These are phyloP conservation scores for Trifolium repens DNA, from an alignment of 306 rosid genomes.

Conservation along the genomic window DNA sequence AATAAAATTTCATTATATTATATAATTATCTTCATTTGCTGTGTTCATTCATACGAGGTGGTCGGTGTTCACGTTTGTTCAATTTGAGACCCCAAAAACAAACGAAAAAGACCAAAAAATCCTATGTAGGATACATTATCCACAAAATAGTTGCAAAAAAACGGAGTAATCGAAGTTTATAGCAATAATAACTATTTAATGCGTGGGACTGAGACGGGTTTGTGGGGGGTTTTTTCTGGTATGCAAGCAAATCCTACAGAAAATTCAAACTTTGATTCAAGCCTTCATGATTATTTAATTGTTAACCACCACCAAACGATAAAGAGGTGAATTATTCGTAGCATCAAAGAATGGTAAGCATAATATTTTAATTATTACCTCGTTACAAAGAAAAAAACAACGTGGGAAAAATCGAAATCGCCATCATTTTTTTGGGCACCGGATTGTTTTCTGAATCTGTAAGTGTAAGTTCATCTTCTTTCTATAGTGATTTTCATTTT, in stretches of 20 bases:
- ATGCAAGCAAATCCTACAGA: conserved; percentile 46
- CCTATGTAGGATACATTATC: conserved; percentile 34
- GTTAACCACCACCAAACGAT: too few relatives aligned
- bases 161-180: conserved; percentile 34
- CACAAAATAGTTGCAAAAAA: conserved; percentile 12
- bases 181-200: conserved; percentile 46
- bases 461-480: conserved; percentile 48
- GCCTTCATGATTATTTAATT: conserved; percentile 36
- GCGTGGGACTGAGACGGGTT: conserved; percentile 16
- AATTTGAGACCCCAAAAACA: background rate
- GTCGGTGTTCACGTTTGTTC: conserved; percentile 15
- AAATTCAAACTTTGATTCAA: conserved; percentile 50
- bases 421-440: conserved; percentile 25
- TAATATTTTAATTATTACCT: conserved; percentile 19
- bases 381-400: too few relatives aligned
- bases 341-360: too few relatives aligned
- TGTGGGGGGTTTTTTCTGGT: conserved; percentile 29
- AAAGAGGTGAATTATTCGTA: too few relatives aligned
- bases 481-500: conserved; percentile 28
- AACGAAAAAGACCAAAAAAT: conserved; percentile 13
- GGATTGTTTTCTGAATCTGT: conserved; percentile 52
- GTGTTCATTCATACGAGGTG: conserved; percentile 16
- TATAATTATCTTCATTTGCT: background rate
- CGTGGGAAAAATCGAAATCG: conserved; percentile 12
- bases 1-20: too few relatives aligned